phyloP scores from a whole-genome alignment of 352 stramenopile species.

The Pythium sukuiense region DNA sequence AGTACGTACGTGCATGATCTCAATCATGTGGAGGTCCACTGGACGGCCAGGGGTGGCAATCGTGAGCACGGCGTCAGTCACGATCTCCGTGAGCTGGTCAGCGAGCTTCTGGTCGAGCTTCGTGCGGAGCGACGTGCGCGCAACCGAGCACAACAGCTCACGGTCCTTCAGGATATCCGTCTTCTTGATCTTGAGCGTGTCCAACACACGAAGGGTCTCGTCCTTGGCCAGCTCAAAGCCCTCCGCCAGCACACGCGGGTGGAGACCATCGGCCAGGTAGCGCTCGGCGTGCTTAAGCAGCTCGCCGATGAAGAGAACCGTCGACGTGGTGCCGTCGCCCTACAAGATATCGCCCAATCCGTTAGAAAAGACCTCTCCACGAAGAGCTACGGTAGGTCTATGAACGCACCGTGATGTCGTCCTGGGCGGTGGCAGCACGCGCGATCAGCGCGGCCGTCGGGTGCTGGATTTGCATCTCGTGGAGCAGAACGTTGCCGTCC shows the following conservation, averaged over 20 bases:
- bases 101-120: constrained; percentile 96
- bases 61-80: constrained; percentile 96
- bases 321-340: constrained; percentile 98
- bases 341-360: constrained; percentile 12
- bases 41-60: constrained; percentile 86
- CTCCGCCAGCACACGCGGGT: constrained; percentile 97
- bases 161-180: constrained; percentile 90
- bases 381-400: background rate
- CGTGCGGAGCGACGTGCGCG: constrained; percentile 95
- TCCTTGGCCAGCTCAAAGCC: constrained; percentile 98
- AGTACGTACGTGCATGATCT: constrained; percentile 95
- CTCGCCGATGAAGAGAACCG: constrained; percentile 98
- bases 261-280: constrained; percentile 95
- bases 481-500: constrained; percentile 98
- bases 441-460: constrained; percentile 98
- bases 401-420: constrained; percentile 80
- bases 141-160: constrained; percentile 94
- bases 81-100: constrained; percentile 94
- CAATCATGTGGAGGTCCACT: constrained; percentile 99
- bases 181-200: constrained; percentile 87
- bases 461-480: constrained; percentile 99
- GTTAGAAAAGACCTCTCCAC: background rate
- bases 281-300: constrained; percentile 98
- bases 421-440: constrained; percentile 97
- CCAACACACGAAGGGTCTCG: constrained; percentile 93